A percentile compares a stretch with the other conserved stretches of the same genome.
phyloP scores from a whole-genome alignment of 768 basidiomycete species.

The Tricholoma sp. region DNA sequence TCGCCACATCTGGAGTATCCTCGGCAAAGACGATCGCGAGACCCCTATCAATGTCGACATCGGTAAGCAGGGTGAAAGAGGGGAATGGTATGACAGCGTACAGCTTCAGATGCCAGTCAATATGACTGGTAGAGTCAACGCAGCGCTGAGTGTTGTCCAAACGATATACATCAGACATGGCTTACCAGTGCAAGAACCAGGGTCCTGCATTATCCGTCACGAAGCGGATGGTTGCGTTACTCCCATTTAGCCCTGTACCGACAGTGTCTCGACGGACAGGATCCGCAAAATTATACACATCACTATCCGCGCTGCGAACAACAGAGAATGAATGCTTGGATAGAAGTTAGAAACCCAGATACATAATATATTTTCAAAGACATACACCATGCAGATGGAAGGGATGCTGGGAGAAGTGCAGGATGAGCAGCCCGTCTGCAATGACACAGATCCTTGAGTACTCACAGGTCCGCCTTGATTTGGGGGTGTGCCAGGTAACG shows the following conservation, averaged over 20 bases:
- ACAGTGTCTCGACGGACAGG: constrained; percentile 29
- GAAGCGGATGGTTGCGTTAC: constrained; percentile 50
- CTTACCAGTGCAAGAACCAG: constrained; percentile 26
- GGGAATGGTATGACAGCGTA: not conserved
- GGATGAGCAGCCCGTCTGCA: not conserved
- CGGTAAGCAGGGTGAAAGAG: not conserved
- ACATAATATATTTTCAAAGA: not conserved
- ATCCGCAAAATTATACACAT: constrained; percentile 17
- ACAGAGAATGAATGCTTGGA: constrained; percentile 33
- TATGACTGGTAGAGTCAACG: not conserved
- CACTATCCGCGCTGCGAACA: constrained; percentile 26
- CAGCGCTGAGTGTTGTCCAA: not conserved
- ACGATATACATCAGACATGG: not conserved
- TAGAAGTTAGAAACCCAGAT: not conserved
- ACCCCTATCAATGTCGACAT: constrained; percentile 3
- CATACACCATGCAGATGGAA: constrained; percentile 27
- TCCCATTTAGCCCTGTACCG: constrained; percentile 20
- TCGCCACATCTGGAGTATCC: not conserved
- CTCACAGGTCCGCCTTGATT: not conserved
- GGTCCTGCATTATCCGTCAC: constrained; percentile 60
- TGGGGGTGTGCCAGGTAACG: constrained; percentile 20
- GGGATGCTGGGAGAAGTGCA: constrained; percentile 14
- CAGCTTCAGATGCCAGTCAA: constrained; percentile 1
- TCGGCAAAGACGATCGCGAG: constrained; percentile 17
- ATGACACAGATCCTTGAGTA: constrained; percentile 14